These are phyloP conservation scores for Neurospora sp. DNA, from an alignment of 495 filamentous ascomycete genomes.

Conservation along the genomic window DNA sequence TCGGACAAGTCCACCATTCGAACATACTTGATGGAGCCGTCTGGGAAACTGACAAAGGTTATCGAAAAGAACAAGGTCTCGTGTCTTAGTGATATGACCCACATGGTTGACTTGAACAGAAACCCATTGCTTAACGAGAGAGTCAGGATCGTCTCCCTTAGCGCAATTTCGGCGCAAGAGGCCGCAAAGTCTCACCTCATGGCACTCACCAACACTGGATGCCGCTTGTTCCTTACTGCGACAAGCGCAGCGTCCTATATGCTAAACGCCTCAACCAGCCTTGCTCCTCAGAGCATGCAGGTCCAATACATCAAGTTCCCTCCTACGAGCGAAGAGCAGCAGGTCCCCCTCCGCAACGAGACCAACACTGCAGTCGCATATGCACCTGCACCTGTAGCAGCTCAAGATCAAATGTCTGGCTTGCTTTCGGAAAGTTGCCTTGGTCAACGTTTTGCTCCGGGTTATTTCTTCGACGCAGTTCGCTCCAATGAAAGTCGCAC, in stretches of 20 bases:
- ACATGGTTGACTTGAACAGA: slow-evolving; percentile 54
- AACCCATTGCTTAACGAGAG: slow-evolving; percentile 56
- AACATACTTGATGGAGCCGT: slow-evolving; percentile 64
- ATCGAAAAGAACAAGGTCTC: slow-evolving; percentile 46
- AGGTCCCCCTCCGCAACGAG: slow-evolving; percentile 15
- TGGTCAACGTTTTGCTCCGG: slow-evolving; percentile 67
- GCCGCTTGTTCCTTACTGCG: slow-evolving; percentile 83
- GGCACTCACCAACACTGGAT: slow-evolving; percentile 82
- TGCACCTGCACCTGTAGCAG: not conserved
- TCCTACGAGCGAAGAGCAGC: slow-evolving; percentile 24
- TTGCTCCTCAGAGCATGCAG: slow-evolving; percentile 89
- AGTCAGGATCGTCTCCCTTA: slow-evolving; percentile 70
- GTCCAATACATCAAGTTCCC: slow-evolving; percentile 92
- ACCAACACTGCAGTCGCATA: slow-evolving; percentile 17
- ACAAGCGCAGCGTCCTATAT: slow-evolving; percentile 68
- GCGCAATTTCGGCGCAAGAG: slow-evolving; percentile 70
- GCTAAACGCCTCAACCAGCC: slow-evolving; percentile 43
- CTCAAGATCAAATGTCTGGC: not conserved
- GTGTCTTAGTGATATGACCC: slow-evolving; percentile 55
- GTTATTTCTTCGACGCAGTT: slow-evolving; percentile 81
- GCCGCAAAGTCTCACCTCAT: slow-evolving; percentile 78
- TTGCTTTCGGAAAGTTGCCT: slow-evolving; percentile 8
- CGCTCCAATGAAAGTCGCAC: slow-evolving; percentile 31
- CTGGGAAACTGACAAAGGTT: slow-evolving; percentile 40
- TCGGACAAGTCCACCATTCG: slow-evolving; percentile 77